These are phyloP conservation scores for Xerocomus cyaneibrunnescens DNA, from an alignment of 1,284 basidiomycete genomes.

Conservation along the genomic window DNA sequence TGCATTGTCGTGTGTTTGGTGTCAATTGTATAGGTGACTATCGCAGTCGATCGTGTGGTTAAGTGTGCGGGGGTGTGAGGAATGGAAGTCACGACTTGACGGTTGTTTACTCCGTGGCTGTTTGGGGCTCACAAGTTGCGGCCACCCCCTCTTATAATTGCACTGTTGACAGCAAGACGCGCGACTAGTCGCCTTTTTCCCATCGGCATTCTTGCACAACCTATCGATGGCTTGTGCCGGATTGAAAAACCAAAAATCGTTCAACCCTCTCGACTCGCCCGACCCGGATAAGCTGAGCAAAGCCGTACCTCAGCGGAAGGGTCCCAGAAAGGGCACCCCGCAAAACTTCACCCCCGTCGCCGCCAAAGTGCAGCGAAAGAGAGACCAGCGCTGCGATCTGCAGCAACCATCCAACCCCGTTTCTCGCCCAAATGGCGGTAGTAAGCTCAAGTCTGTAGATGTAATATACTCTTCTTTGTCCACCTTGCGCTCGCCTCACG, in stretches of 20 bases:
- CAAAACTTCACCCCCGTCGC: background rate
- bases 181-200: background rate
- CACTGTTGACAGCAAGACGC: background rate
- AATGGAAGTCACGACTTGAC: slow-evolving; percentile 14
- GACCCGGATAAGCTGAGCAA: background rate
- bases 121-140: slow-evolving; percentile 1
- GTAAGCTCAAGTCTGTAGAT: background rate
- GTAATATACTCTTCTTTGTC: slow-evolving; percentile 8
- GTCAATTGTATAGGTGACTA: background rate
- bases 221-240: slow-evolving; percentile 7
- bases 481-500: background rate
- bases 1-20: background rate
- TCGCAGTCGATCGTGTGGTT: background rate
- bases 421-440: background rate
- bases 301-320: background rate
- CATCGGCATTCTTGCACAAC: background rate
- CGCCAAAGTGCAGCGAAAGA: slow-evolving; percentile 1
- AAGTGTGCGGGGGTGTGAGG: too few species aligned
- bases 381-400: background rate
- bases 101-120: slow-evolving; percentile 17
- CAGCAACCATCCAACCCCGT: background rate
- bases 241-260: slow-evolving; percentile 4
- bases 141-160: background rate
- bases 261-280: background rate
- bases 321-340: background rate